Evolutionary conservation across 495 filamentous ascomycete species (phyloP).

Genomic region (Penicillium fimorum): DNA sequence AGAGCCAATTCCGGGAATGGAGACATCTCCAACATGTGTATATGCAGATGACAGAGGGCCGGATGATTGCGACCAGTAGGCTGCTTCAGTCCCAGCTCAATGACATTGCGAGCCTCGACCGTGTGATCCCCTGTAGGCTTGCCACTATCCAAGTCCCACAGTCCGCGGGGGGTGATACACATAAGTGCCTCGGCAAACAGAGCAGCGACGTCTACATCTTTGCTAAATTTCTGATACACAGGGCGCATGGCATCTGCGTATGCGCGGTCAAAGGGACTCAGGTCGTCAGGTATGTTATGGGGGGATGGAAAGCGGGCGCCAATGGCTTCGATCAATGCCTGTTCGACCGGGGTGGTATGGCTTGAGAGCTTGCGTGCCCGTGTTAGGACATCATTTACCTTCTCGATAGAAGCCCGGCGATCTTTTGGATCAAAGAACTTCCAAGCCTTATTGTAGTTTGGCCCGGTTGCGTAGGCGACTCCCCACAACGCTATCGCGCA

Average conservation of each 20-base stretch:
- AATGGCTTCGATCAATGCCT: neutral
- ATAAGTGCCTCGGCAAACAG: conserved; percentile 1
- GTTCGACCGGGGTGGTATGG: neutral
- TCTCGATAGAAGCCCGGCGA: neutral
- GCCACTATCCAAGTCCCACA: conserved; percentile 1
- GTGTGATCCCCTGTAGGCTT: neutral
- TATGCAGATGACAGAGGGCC: neutral
- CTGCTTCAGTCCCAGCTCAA: neutral
- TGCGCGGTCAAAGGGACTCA: neutral
- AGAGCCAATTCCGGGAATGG: conserved; percentile 3
- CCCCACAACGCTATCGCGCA: conserved; percentile 8
- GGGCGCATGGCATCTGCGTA: neutral
- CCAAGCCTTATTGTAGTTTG: conserved; percentile 7
- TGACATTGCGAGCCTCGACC: neutral
- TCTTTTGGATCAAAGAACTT: neutral
- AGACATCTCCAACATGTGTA: conserved; percentile 4
- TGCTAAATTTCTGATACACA: neutral
- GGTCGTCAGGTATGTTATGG: neutral
- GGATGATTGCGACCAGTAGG: neutral
- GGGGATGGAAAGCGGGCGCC: neutral
- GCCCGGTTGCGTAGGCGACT: neutral
- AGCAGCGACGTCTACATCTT: neutral
- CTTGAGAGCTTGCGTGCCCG: neutral
- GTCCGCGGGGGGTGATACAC: neutral
- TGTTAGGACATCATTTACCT: neutral